These are phyloP conservation scores for Asclepias syriaca DNA, from an alignment of 257 asterid species.

Conservation along the genomic window DNA sequence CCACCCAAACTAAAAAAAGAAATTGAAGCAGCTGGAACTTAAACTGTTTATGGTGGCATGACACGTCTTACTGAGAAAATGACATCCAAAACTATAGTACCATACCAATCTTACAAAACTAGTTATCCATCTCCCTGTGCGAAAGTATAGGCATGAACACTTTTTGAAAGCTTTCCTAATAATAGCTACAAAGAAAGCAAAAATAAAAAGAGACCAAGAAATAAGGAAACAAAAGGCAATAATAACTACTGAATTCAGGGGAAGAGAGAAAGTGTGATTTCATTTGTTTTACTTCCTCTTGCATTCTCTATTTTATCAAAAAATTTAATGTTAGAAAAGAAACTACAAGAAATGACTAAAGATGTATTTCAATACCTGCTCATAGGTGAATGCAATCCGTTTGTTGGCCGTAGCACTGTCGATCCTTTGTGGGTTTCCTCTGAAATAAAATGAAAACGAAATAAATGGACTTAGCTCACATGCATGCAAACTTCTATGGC, in stretches of 20 bases:
- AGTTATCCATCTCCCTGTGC: neutral
- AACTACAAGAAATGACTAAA: conserved; percentile 3
- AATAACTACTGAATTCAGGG: too few species aligned
- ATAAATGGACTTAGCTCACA: conserved; percentile 8
- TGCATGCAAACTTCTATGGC: neutral
- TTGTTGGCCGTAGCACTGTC: conserved; percentile 81
- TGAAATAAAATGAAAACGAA: conserved; percentile 29
- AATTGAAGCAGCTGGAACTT: neutral
- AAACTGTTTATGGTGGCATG: neutral
- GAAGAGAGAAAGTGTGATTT: too few species aligned
- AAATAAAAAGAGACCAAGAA: neutral
- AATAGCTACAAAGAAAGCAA: neutral
- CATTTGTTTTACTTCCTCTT: too few species aligned
- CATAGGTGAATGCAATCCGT: conserved; percentile 71
- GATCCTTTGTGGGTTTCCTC: conserved; percentile 93
- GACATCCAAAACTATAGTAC: neutral
- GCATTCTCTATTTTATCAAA: neutral
- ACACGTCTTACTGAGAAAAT: neutral
- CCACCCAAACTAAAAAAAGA: neutral
- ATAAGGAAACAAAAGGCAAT: neutral
- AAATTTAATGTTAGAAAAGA: neutral
- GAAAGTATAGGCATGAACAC: neutral
- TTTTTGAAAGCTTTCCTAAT: neutral
- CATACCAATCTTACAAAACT: neutral
- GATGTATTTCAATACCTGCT: conserved; percentile 60